phyloP scores from a whole-genome alignment of 106 monocot genomes.

The Dioscorea zingiberensis region DNA sequence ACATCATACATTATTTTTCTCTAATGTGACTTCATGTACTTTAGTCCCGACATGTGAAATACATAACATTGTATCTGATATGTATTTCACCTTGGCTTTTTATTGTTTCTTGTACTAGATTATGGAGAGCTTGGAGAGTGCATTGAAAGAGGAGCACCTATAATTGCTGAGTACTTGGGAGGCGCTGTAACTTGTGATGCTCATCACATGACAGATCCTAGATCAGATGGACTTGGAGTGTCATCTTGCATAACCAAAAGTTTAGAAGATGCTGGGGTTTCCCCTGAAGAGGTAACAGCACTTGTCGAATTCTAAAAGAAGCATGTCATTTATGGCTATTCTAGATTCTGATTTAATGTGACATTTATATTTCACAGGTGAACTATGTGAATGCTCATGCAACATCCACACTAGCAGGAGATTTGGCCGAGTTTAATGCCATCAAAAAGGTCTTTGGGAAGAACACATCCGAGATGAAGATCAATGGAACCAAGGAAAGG shows the following conservation, averaged over 20 bases:
- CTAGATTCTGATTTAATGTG: not conserved
- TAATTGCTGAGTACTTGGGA: constrained; percentile 57
- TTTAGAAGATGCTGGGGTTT: constrained; percentile 42
- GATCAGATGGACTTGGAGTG: constrained; percentile 51
- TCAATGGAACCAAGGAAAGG: constrained; percentile 88
- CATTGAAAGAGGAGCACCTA: constrained; percentile 44
- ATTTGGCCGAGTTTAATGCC: constrained; percentile 93
- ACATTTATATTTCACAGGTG: constrained; percentile 37
- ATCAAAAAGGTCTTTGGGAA: constrained; percentile 97
- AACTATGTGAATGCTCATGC: constrained; percentile 99
- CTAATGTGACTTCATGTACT: too few species aligned
- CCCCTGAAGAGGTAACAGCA: constrained; percentile 62
- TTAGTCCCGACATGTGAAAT: too few species aligned
- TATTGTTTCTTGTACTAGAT: too few species aligned
- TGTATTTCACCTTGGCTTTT: too few species aligned
- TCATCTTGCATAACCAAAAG: constrained; percentile 49
- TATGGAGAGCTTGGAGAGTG: constrained; percentile 66
- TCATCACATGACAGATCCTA: constrained; percentile 61
- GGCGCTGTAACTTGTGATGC: constrained; percentile 64
- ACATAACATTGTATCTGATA: too few species aligned
- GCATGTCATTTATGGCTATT: too few species aligned
- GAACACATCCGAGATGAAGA: constrained; percentile 69
- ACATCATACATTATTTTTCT: too few species aligned
- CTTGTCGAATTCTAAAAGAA: too few species aligned
- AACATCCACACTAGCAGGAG: constrained; percentile 94